These are phyloP conservation scores for Clonostachys chloroleuca DNA, from an alignment of 2,329 filamentous ascomycete genomes.

Conservation along the genomic window DNA sequence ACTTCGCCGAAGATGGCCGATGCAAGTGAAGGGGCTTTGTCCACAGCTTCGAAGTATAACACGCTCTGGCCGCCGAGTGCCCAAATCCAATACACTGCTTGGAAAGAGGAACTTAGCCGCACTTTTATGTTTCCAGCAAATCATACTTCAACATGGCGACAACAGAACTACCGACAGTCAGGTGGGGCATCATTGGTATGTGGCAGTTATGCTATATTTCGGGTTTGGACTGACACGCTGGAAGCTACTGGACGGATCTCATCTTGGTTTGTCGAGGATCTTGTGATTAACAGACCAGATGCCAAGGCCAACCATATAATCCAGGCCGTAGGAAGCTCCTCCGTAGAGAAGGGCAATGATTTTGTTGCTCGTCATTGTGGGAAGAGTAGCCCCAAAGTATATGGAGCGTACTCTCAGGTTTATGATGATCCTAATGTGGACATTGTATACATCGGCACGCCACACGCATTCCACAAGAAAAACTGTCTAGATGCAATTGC, in stretches of 20 bases:
- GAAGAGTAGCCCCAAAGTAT: conserved; percentile 17
- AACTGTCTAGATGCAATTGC: conserved; percentile 35
- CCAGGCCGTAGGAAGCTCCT: conserved; percentile 34
- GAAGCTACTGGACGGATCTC: conserved; percentile 32
- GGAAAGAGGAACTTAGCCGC: too few relatives aligned
- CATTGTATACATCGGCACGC: conserved; percentile 38
- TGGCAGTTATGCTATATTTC: neutral
- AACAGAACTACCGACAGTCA: conserved; percentile 12
- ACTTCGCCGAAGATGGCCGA: too few relatives aligned
- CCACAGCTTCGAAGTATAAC: too few relatives aligned
- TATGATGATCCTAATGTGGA: conserved; percentile 34
- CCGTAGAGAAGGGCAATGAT: conserved; percentile 22
- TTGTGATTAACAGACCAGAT: conserved; percentile 25
- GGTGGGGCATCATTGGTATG: conserved; percentile 26
- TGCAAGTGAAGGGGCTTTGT: too few relatives aligned
- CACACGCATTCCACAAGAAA: conserved; percentile 35
- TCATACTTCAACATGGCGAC: too few relatives aligned
- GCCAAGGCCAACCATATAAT: conserved; percentile 32
- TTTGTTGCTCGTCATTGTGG: neutral
- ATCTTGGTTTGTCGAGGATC: conserved; percentile 37
- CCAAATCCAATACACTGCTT: too few relatives aligned
- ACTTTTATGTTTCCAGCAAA: too few relatives aligned
- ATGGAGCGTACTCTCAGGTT: conserved; percentile 30
- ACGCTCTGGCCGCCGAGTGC: too few relatives aligned
- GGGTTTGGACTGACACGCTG: conserved; percentile 20